phyloP scores from a whole-genome alignment of 2,329 filamentous ascomycete species.

The Penicillium digitatum region DNA sequence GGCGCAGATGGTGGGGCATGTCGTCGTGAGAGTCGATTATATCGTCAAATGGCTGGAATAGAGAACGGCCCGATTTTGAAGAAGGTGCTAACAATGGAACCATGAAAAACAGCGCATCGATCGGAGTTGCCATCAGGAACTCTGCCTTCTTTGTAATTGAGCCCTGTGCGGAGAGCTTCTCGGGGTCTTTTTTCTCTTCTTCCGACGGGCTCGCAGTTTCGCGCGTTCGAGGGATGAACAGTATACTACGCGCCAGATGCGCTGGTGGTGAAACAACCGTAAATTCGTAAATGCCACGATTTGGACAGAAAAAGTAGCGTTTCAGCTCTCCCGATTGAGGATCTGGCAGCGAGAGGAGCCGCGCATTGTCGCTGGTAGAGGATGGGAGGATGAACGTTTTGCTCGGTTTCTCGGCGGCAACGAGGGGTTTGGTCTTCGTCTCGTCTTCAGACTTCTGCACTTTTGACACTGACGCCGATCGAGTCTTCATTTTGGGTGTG shows the following conservation, averaged over 20 bases:
- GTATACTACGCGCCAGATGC: constrained; percentile 52
- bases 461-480: constrained; percentile 20
- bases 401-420: constrained; percentile 30
- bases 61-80: constrained; percentile 39
- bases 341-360: constrained; percentile 54
- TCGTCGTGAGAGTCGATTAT: constrained; percentile 46
- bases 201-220: constrained; percentile 7
- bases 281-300: constrained; percentile 59
- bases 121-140: constrained; percentile 75
- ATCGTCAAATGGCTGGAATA: constrained; percentile 50
- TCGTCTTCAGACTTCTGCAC: constrained; percentile 17
- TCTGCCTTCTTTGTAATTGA: constrained; percentile 65
- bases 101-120: constrained; percentile 81
- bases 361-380: constrained; percentile 48
- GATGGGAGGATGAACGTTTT: constrained; percentile 58
- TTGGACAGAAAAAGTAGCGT: constrained; percentile 58
- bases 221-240: constrained; percentile 42
- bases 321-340: constrained; percentile 48
- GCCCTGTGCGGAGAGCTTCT: constrained; percentile 31
- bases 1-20: constrained; percentile 40
- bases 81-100: constrained; percentile 63
- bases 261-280: constrained; percentile 53
- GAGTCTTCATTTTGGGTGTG: constrained; percentile 27
- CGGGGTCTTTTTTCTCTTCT: constrained; percentile 15
- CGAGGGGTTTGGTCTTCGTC: constrained; percentile 19